phyloP scores from a whole-genome alignment of 2,329 filamentous ascomycete species.

The Cercospora sojina region DNA sequence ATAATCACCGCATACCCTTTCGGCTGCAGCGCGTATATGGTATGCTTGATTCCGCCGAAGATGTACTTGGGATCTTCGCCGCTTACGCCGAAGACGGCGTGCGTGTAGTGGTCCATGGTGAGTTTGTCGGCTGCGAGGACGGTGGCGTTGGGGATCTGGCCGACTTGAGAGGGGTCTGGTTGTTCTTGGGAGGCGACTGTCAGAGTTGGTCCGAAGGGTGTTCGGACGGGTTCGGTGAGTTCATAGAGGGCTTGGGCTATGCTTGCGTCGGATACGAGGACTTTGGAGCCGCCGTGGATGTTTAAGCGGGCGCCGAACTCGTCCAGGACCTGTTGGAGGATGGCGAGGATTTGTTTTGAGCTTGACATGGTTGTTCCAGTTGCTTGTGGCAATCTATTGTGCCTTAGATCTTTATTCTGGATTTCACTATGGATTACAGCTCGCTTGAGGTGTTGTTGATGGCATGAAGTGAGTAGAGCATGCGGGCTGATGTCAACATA shows the following conservation, averaged over 20 bases:
- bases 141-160: conserved; percentile 21
- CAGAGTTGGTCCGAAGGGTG: conserved; percentile 30
- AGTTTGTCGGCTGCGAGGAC: conserved; percentile 22
- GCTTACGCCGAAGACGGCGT: conserved; percentile 30
- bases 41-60: conserved; percentile 29
- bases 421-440: neutral
- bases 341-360: conserved; percentile 13
- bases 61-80: conserved; percentile 30
- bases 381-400: no score
- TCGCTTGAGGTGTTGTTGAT: neutral
- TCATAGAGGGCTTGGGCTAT: conserved; percentile 27
- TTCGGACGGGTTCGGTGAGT: conserved; percentile 25
- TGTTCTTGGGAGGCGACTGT: conserved; percentile 26
- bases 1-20: conserved; percentile 33
- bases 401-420: no score
- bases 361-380: conserved; percentile 11
- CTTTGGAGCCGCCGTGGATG: conserved; percentile 27
- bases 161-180: conserved; percentile 12
- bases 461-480: neutral
- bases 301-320: conserved; percentile 25
- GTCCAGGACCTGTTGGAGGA: conserved; percentile 23
- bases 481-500: conserved; percentile 9
- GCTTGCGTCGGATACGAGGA: conserved; percentile 27
- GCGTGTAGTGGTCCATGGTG: conserved; percentile 32
- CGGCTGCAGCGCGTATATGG: conserved; percentile 30